phyloP scores from a whole-genome alignment of 2,329 filamentous ascomycete species.

The Phialophora verrucosa region DNA sequence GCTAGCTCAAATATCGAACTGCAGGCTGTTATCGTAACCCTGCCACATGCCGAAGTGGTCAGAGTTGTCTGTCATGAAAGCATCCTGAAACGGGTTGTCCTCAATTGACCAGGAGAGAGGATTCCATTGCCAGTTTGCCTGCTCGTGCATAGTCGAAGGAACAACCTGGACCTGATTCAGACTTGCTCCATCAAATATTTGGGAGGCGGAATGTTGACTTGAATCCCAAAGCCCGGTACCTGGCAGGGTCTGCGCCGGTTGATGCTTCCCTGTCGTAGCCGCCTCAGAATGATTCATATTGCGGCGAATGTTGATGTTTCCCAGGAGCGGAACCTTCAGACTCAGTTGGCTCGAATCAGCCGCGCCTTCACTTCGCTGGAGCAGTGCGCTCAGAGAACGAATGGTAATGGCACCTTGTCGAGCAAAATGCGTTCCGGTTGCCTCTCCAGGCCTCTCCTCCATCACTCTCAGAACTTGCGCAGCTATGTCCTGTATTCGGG shows the following conservation, averaged over 20 bases:
- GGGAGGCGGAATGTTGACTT: not conserved
- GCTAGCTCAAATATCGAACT: not conserved
- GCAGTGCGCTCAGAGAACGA: conserved; percentile 26
- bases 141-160: not conserved
- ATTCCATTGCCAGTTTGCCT: conserved; percentile 20
- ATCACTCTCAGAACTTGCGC: conserved; percentile 24
- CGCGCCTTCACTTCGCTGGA: conserved; percentile 13
- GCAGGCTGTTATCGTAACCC: conserved; percentile 7
- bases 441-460: conserved; percentile 25
- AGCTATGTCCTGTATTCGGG: conserved; percentile 16
- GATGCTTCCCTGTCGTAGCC: not conserved
- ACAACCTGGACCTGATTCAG: not conserved
- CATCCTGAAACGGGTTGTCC: conserved; percentile 24
- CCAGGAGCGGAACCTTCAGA: conserved; percentile 31
- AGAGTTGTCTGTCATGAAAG: conserved; percentile 18
- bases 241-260: conserved; percentile 4
- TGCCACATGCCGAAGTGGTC: conserved; percentile 24
- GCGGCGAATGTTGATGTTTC: conserved; percentile 26
- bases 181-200: not conserved
- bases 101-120: conserved; percentile 30
- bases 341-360: conserved; percentile 11
- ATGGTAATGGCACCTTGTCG: conserved; percentile 26
- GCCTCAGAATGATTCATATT: conserved; percentile 1
- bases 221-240: conserved; percentile 4
- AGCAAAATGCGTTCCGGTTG: conserved; percentile 16